Base-by-base conservation (phyloP, 2,329 filamentous ascomycete genomes). In the Sclerotinia sclerotiorum region DNA sequence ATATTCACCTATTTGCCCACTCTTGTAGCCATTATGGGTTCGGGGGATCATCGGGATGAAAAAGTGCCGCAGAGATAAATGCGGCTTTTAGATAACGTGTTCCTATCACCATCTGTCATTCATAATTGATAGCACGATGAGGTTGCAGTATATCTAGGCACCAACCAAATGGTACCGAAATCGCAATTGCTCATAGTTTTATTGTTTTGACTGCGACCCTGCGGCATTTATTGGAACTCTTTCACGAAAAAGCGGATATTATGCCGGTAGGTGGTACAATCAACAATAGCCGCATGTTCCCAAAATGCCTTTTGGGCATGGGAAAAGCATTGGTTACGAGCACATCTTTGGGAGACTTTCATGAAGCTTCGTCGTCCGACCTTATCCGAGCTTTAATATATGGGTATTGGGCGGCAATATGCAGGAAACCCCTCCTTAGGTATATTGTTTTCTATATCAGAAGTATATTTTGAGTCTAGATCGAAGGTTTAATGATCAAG, bases 141-240 rank as follows among this genome's bases (percentile, higher is more conserved):
- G 46, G 60, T 62, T 62, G 13, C 46, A 62, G 44, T 24, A 39
- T 29, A 51, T 19, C 44, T 39, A 62, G 58, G 58, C 58, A 62
- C 58, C 58, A 51, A 29, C 32, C 15, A 51, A 62, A 51, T 49
- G 29, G 58, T 27, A 51, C 58, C 58, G 44, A 51, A 39, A 62
- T 11, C 21, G 29, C 29, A 24, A 7, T 32, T 1, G 4, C 7
- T 24, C 11, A 61, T 35, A 17, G 19, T 44, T 42, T 44, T 8
- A 27, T 19, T n/a, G 1, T 35, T 10, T 29, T 21, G 27, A 21
- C 19, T 48, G 42, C 27, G 27, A 48, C 42, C 17, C 27, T 61
- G 27, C 44, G 19, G 35, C 35, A 15, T 58, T 56, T n/a, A n/a
- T 39, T n/a, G 44, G 11, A 17, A 62, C 24, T 24, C 7, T 8